Base-by-base conservation (phyloP, 2,329 filamentous ascomycete genomes). In the Colletotrichum tropicale region DNA sequence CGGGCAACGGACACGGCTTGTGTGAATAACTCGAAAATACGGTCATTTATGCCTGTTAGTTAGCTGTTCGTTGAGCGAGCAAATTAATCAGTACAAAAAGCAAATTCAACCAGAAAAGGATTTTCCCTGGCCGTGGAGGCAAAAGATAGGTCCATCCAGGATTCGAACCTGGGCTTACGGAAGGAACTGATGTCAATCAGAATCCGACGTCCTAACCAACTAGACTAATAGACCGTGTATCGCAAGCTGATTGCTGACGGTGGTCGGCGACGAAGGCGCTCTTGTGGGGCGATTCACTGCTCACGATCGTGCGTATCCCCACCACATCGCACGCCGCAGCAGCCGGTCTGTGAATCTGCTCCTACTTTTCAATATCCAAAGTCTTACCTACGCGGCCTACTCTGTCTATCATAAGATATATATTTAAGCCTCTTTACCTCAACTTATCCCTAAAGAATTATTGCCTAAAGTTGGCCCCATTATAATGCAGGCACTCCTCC, bases 181-280 rank as follows among this genome's bases (percentile, higher is more conserved):
- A 76, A 76, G 70, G 18, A 7, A 32, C 58, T 74, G 64, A 52
- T 5, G 9, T 24, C 10, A 7, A 69, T 76, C 74, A 76, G 74
- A 76, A 74, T 76, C 70, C 70, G 70, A 76, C 74, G 70, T 76
- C 74, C 74, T 76, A 73, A 76, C 74, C 74, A 76, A 76, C 74
- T 76, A 76, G 74, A 76, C 74, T 76, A 76, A 76, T 76, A 74
- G 74, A 76, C 74, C 70, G 4, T 18, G 6, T 28, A 24, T 34
- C 10, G 5, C 10, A 32, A 6, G 30, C 24, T 64, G 0, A 6
- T 32, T 69, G 21, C 26, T 67, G 30, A 1, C 6, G 15, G 5
- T 0, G 7, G n/a, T 13, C 2, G 34, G 60, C 34, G 30, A 26
- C 12, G 28, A 43, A 43, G 34, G 32, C 15, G 24, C 16, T 8